These are phyloP conservation scores for Termitomyces titanicus DNA, from an alignment of 768 basidiomycete genomes.

Conservation along the genomic window DNA sequence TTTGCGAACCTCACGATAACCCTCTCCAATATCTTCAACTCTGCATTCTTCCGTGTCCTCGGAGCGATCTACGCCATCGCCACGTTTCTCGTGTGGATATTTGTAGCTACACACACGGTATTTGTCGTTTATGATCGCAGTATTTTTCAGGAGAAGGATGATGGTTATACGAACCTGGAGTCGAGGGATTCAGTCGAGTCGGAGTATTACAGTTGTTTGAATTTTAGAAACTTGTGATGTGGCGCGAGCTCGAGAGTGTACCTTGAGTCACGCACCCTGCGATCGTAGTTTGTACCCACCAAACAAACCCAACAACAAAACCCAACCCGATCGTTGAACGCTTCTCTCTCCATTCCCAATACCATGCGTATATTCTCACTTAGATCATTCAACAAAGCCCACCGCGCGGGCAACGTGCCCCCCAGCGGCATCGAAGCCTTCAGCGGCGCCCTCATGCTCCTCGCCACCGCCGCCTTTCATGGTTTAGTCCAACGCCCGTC, in stretches of 20 bases:
- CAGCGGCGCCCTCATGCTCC: background rate
- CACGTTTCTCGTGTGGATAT: conserved; percentile 52
- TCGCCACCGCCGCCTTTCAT: background rate
- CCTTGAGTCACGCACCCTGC: no score
- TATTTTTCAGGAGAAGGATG: background rate
- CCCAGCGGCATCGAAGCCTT: background rate
- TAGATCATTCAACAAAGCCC: background rate
- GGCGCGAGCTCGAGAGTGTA: no score
- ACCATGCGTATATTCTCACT: background rate
- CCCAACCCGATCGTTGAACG: background rate
- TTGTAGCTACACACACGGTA: conserved; percentile 41
- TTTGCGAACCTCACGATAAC: conserved; percentile 62
- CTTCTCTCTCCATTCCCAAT: background rate
- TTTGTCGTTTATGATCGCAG: conserved; percentile 13
- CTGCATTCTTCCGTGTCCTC: conserved; percentile 51
- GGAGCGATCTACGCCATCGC: conserved; percentile 51
- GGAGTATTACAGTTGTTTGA: no score
- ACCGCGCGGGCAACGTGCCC: background rate
- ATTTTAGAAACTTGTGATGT: no score
- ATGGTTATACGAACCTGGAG: background rate
- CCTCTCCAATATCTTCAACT: conserved; percentile 46
- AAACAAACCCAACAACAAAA: background rate
- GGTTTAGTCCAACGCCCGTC: background rate
- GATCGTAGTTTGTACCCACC: background rate
- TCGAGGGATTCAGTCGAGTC: no score